Percentiles rank a stretch among this genome's conserved stretches.
phyloP scores from a whole-genome alignment of 2,329 filamentous ascomycete species.

The Penicillium occitanis region DNA sequence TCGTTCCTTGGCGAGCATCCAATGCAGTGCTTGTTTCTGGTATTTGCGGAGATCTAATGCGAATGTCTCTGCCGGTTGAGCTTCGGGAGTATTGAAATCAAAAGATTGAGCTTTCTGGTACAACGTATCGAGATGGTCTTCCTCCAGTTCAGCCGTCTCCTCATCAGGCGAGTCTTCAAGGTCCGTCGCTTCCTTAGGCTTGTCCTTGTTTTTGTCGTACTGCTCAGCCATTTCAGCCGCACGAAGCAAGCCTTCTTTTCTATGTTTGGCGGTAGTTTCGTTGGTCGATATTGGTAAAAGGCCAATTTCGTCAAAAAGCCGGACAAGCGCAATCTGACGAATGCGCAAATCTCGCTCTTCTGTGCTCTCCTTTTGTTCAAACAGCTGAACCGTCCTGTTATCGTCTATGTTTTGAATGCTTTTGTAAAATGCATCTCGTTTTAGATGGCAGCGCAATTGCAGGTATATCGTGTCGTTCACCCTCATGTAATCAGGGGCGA shows the following conservation, averaged over 20 bases:
- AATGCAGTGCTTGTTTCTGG: conserved; percentile 90
- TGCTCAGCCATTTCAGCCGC: conserved; percentile 88
- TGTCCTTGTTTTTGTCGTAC: conserved; percentile 58
- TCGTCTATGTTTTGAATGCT: conserved; percentile 54
- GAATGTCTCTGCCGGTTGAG: conserved; percentile 80
- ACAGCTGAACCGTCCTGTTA: conserved; percentile 71
- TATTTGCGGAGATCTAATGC: conserved; percentile 82
- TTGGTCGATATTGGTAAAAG: conserved; percentile 74
- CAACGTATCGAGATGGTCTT: conserved; percentile 88
- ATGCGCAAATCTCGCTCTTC: conserved; percentile 83
- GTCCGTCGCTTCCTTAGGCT: conserved; percentile 39
- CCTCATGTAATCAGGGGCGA: conserved; percentile 76
- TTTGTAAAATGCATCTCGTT: conserved; percentile 70
- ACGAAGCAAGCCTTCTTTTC: conserved; percentile 77
- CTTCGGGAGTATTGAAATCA: conserved; percentile 86
- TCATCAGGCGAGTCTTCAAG: conserved; percentile 62
- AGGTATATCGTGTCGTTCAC: conserved; percentile 95
- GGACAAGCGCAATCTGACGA: conserved; percentile 83
- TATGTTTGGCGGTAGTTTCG: conserved; percentile 70
- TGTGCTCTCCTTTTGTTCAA: conserved; percentile 78
- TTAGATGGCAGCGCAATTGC: conserved; percentile 75
- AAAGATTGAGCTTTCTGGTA: conserved; percentile 97
- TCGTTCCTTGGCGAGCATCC: conserved; percentile 95
- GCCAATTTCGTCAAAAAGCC: conserved; percentile 84
- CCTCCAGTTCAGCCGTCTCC: conserved; percentile 86